These are phyloP conservation scores for Phytophthora niederhauseri DNA, from an alignment of 352 stramenopile genomes.

Conservation along the genomic window DNA sequence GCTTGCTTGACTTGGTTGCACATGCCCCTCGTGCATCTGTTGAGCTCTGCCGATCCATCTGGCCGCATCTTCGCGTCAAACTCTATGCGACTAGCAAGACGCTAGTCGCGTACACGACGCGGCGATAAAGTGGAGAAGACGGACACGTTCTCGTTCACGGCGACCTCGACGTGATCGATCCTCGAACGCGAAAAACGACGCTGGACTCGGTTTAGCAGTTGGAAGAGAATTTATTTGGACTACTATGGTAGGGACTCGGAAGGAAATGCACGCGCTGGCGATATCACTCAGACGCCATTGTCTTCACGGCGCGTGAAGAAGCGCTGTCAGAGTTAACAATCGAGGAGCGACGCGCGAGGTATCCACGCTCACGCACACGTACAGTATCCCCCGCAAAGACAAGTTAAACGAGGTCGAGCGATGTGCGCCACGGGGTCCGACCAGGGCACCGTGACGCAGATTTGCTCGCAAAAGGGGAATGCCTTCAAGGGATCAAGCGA, in stretches of 20 bases:
- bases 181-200: constrained; percentile 7
- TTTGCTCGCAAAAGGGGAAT: constrained; percentile 1
- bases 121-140: constrained; percentile 23
- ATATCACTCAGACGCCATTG: too few species aligned
- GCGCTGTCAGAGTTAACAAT: too few species aligned
- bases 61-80: constrained; percentile 1
- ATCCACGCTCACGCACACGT: too few species aligned
- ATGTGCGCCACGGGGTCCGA: constrained; percentile 1
- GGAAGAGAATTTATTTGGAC: too few species aligned
- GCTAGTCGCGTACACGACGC: constrained; percentile 5
- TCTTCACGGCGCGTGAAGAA: too few species aligned
- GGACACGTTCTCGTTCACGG: neutral
- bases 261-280: too few species aligned
- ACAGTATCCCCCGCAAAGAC: too few species aligned
- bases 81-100: constrained; percentile 30
- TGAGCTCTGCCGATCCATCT: constrained; percentile 30
- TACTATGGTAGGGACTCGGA: too few species aligned
- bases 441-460: constrained; percentile 6
- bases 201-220: too few species aligned
- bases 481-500: neutral
- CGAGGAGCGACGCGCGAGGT: too few species aligned
- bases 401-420: neutral
- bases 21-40: constrained; percentile 15
- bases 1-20: constrained; percentile 22
- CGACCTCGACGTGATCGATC: constrained; percentile 5